Conservation (phyloP, 2,329 filamentous ascomycete species). For the Calonectria hawksworthii region DNA sequence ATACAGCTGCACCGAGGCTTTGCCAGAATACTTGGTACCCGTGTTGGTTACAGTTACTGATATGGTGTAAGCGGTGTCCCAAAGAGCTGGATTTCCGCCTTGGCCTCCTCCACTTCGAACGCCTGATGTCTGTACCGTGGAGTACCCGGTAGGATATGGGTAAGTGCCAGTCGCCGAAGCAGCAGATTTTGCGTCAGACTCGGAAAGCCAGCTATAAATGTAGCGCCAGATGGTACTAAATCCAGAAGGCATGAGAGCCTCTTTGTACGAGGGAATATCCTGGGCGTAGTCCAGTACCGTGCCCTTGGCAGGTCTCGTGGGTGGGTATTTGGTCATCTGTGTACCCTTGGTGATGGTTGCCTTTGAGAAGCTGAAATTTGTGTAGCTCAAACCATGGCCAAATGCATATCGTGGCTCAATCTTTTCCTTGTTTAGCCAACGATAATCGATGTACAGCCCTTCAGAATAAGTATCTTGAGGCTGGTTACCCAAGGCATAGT, state of each 20-base stretch:
- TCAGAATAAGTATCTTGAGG: conserved; percentile 89
- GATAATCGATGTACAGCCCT: conserved; percentile 90
- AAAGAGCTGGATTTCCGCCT: conserved; percentile 78
- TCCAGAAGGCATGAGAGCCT: conserved; percentile 69
- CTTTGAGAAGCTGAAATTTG: conserved; percentile 74
- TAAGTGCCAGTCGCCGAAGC: conserved; percentile 59
- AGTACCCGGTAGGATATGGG: conserved; percentile 77
- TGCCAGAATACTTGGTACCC: conserved; percentile 59
- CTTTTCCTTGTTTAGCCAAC: conserved; percentile 83
- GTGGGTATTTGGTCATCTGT: conserved; percentile 56
- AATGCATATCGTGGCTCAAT: conserved; percentile 87
- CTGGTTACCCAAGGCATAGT: conserved; percentile 68
- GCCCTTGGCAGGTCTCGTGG: conserved; percentile 51
- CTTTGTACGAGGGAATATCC: conserved; percentile 65
- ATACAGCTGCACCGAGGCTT: conserved; percentile 62
- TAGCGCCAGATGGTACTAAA: conserved; percentile 75
- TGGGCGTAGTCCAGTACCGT: conserved; percentile 63
- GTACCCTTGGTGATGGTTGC: conserved; percentile 62
- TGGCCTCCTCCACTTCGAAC: conserved; percentile 74
- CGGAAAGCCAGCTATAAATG: conserved; percentile 76
- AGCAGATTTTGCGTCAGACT: conserved; percentile 56
- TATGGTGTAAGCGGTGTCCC: conserved; percentile 61
- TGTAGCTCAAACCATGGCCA: conserved; percentile 88
- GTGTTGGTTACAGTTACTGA: conserved; percentile 66
- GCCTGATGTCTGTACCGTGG: conserved; percentile 57